Conservation (phyloP, 2,329 filamentous ascomycete genomes). For the Hysterium pulicare region DNA sequence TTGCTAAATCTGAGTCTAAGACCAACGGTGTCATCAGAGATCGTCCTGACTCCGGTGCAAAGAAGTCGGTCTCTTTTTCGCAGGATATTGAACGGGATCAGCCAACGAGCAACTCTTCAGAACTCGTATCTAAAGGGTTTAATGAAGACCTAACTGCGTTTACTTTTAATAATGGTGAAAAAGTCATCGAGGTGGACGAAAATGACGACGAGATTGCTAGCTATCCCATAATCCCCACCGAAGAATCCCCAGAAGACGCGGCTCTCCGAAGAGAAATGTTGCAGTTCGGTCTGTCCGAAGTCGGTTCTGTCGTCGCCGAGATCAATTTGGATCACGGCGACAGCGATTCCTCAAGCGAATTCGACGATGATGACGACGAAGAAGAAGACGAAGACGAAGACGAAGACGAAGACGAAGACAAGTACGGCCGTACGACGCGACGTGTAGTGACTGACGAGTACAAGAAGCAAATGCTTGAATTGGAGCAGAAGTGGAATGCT, state of each 20-base stretch:
- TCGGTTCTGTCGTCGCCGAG: constrained; percentile 89
- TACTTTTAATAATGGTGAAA: constrained; percentile 30
- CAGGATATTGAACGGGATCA: constrained; percentile 54
- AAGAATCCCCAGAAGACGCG: constrained; percentile 79
- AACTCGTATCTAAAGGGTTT: constrained; percentile 18
- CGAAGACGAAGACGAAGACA: constrained; percentile 67
- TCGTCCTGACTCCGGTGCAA: constrained; percentile 15
- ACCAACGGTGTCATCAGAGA: background rate
- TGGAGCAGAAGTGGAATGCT: constrained; percentile 72
- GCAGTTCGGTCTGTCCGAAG: constrained; percentile 80
- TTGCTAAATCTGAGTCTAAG: constrained; percentile 4
- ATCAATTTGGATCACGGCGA: constrained; percentile 71
- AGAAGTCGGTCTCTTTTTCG: constrained; percentile 63
- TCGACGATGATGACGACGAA: constrained; percentile 47
- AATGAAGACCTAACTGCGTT: constrained; percentile 25
- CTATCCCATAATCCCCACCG: constrained; percentile 61
- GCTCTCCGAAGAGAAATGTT: constrained; percentile 83
- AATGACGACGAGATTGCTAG: constrained; percentile 39
- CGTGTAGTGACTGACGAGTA: constrained; percentile 71
- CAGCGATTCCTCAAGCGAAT: constrained; percentile 53
- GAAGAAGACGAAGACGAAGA: constrained; percentile 45
- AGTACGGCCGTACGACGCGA: constrained; percentile 69
- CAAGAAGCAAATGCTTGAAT: constrained; percentile 75
- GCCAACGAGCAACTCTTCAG: constrained; percentile 6
- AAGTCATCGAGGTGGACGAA: constrained; percentile 44